Conservation (phyloP, 2,329 filamentous ascomycete genomes). For the Acephala macrosclerotiorum region DNA sequence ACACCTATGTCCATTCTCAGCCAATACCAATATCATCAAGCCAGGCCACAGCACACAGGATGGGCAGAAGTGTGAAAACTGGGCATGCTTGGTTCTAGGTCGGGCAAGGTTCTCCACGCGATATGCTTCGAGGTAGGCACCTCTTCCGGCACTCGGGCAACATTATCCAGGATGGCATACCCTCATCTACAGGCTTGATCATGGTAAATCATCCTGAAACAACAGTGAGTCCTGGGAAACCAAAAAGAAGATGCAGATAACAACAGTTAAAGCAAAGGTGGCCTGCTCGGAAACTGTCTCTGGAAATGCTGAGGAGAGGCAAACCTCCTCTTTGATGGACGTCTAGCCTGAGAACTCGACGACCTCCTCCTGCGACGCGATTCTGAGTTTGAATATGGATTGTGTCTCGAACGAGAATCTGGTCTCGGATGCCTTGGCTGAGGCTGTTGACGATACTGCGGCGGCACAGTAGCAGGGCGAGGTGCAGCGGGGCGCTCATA, state of each 20-base stretch:
- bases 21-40: too few species aligned
- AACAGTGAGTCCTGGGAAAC: too few species aligned
- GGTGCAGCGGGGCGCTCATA: neutral
- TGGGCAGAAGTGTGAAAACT: too few species aligned
- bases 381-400: conserved; percentile 7
- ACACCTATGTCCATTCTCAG: neutral
- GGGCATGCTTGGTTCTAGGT: too few species aligned
- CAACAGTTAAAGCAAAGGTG: conserved; percentile 1
- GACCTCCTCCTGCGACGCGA: neutral
- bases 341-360: neutral
- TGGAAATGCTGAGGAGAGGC: conserved; percentile 1
- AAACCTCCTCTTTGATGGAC: neutral
- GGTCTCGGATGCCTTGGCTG: conserved; percentile 2
- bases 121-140: too few species aligned
- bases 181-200: neutral
- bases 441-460: neutral
- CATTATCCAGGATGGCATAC: neutral
- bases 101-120: too few species aligned
- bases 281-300: neutral
- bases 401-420: conserved; percentile 12
- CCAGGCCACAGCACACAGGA: too few species aligned
- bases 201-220: too few species aligned
- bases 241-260: neutral
- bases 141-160: too few species aligned
- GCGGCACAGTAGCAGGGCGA: neutral